These are phyloP conservation scores for Pseudonitzschia delicatissima DNA, from an alignment of 108 stramenopile genomes.

Conservation along the genomic window DNA sequence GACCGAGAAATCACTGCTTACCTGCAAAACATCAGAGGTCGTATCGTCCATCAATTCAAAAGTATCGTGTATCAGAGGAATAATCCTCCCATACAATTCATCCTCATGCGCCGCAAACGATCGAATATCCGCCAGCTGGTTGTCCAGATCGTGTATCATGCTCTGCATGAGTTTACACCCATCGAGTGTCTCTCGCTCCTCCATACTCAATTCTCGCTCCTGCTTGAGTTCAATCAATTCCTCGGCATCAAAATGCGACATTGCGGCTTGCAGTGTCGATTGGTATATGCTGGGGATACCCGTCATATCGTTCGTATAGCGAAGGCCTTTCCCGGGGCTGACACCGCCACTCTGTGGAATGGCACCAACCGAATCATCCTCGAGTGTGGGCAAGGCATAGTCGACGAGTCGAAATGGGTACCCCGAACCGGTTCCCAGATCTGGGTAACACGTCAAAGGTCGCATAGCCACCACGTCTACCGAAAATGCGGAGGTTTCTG, in stretches of 20 bases:
- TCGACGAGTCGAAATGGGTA: constrained; percentile 59
- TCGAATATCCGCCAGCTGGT: constrained; percentile 49
- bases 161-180: constrained; percentile 81
- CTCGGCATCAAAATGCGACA: constrained; percentile 84
- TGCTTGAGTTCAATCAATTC: constrained; percentile 58
- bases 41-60: constrained; percentile 85
- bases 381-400: constrained; percentile 45
- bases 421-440: constrained; percentile 52
- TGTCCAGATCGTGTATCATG: constrained; percentile 84
- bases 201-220: constrained; percentile 62
- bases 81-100: constrained; percentile 63
- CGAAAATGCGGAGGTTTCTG: constrained; percentile 28
- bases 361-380: constrained; percentile 26
- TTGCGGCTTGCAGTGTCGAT: constrained; percentile 57
- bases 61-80: constrained; percentile 79
- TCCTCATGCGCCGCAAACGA: constrained; percentile 78
- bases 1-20: no score
- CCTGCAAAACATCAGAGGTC: constrained; percentile 61
- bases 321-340: background rate
- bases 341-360: constrained; percentile 8
- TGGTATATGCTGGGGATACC: constrained; percentile 63
- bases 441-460: constrained; percentile 76
- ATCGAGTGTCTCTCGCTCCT: constrained; percentile 85
- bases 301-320: constrained; percentile 49
- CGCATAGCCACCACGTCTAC: constrained; percentile 57